Evolutionary conservation across 768 basidiomycete species (phyloP).

Genomic region (Kwoniella bestiolae): DNA sequence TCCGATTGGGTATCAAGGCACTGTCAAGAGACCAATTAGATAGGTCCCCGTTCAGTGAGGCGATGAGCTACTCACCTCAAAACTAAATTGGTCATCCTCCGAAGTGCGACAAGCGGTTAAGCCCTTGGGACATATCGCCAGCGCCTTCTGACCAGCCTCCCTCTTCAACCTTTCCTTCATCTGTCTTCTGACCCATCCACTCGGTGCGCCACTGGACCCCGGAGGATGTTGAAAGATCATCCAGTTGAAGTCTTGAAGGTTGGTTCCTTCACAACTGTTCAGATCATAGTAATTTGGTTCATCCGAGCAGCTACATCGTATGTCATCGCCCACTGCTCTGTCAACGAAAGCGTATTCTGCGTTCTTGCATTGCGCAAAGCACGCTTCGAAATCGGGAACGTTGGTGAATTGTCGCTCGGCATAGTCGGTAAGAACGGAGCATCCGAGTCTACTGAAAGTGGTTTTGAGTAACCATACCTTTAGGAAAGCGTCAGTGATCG

Average conservation of each 20-base stretch:
- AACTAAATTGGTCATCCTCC: not conserved
- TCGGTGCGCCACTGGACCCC: not conserved
- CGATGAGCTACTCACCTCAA: not conserved
- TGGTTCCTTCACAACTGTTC: not conserved
- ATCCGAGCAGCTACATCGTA: not conserved
- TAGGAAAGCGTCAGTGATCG: not conserved
- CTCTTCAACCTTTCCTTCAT: not conserved
- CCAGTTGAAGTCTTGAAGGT: not conserved
- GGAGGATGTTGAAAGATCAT: slow-evolving; percentile 5
- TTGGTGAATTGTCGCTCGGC: not conserved
- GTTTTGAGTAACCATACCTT: slow-evolving; percentile 1
- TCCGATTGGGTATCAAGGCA: slow-evolving; percentile 6
- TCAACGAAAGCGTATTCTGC: not conserved
- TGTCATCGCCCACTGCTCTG: not conserved
- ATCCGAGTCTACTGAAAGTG: slow-evolving; percentile 1
- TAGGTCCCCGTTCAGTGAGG: not conserved
- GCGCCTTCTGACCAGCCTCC: not conserved
- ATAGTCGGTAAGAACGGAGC: not conserved
- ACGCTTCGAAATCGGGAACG: not conserved
- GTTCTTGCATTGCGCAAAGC: slow-evolving; percentile 5
- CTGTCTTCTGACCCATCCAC: not conserved
- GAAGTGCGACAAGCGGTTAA: slow-evolving; percentile 2
- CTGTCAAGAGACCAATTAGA: not conserved
- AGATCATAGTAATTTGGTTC: not conserved
- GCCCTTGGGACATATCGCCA: not conserved